Evolutionary conservation across 495 filamentous ascomycete genomes (phyloP).

Genomic region (Xanthoparmelia taractica): DNA sequence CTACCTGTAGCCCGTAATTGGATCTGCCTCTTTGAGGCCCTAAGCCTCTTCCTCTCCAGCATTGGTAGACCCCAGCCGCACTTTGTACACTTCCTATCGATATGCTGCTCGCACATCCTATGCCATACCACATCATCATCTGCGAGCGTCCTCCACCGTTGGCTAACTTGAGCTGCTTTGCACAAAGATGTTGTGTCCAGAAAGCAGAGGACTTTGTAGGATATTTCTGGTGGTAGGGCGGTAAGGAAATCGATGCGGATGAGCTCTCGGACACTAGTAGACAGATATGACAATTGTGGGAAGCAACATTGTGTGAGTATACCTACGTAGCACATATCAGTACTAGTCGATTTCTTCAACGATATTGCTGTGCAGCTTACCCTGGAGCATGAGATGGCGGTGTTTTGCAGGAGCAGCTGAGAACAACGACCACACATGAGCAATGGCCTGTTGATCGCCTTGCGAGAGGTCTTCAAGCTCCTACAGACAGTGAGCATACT

Average conservation of each 20-base stretch:
- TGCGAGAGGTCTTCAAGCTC: conserved; percentile 75
- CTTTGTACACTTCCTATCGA: conserved; percentile 90
- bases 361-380: conserved; percentile 27
- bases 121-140: conserved; percentile 99
- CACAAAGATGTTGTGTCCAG: conserved; percentile 95
- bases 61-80: conserved; percentile 93
- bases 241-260: conserved; percentile 93
- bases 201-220: conserved; percentile 86
- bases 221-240: conserved; percentile 80
- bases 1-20: conserved; percentile 56
- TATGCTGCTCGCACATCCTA: conserved; percentile 98
- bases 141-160: conserved; percentile 74
- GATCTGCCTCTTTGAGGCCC: conserved; percentile 80
- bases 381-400: conserved; percentile 88
- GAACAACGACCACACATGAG: conserved; percentile 93
- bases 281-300: conserved; percentile 88
- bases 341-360: background rate
- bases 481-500: background rate
- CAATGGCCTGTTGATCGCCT: conserved; percentile 84
- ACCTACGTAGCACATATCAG: background rate
- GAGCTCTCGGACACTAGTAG: conserved; percentile 75
- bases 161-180: conserved; percentile 92
- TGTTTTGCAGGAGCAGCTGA: conserved; percentile 91
- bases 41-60: conserved; percentile 77
- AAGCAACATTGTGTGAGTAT: conserved; percentile 96